Evolutionary conservation across 2,329 filamentous ascomycete species (phyloP).

Genomic region (Penicillium frequentans): DNA sequence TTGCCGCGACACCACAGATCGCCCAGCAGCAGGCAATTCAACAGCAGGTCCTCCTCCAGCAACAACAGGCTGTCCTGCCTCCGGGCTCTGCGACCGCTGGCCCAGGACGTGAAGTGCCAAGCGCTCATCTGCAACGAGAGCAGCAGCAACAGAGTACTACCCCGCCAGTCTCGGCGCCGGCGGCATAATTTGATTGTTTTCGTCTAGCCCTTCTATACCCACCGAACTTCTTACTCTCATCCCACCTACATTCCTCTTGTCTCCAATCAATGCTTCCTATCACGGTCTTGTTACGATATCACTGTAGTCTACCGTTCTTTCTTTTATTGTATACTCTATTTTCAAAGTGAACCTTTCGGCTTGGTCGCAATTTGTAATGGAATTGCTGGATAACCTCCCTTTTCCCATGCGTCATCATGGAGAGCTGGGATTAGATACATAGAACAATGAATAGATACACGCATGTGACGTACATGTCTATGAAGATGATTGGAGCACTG

Average conservation of each 20-base stretch:
- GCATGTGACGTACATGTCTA: not conserved
- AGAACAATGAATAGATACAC: not conserved
- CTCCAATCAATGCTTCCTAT: conserved; percentile 5
- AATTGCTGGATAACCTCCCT: not conserved
- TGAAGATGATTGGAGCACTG: not conserved
- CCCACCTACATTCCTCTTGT: conserved; percentile 5
- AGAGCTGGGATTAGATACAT: conserved; percentile 4
- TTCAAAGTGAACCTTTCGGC: not conserved
- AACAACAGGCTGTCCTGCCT: conserved; percentile 34
- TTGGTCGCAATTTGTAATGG: not conserved
- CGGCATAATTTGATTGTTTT: conserved; percentile 21
- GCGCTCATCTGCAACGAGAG: conserved; percentile 8
- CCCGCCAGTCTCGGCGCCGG: conserved; percentile 23
- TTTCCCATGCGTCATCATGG: not conserved
- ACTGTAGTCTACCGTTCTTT: conserved; percentile 21
- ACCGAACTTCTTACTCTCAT: conserved; percentile 6
- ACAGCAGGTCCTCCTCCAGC: conserved; percentile 36
- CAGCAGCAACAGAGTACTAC: conserved; percentile 11
- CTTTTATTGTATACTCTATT: not conserved
- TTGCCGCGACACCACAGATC: conserved; percentile 41
- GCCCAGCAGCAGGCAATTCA: conserved; percentile 43
- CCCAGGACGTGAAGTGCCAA: conserved; percentile 28
- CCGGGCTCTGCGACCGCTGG: conserved; percentile 38
- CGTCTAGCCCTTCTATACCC: conserved; percentile 20
- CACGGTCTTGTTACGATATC: conserved; percentile 19